Base-by-base conservation (phyloP, 2,329 filamentous ascomycete species). In the Talaromyces sp. region DNA sequence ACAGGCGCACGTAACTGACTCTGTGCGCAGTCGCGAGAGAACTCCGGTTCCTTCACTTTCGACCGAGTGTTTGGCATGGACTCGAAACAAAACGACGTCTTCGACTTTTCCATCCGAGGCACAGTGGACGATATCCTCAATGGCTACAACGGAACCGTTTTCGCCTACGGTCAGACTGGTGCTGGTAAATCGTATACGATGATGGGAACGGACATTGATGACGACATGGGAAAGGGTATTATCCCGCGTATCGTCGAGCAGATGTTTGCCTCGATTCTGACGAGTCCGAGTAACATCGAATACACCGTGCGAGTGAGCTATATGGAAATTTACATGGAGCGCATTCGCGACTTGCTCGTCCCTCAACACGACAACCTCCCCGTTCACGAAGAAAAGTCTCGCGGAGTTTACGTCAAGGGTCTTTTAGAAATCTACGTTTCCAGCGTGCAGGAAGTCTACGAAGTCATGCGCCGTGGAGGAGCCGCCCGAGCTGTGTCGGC, bases 241-340 rank as follows among this genome's bases (percentile, higher is more conserved):
- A 98, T 97, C 69, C 95, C 95, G 57, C 89, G 95, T 71, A 98
- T 98, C 68, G 89, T 97, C 68, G 92, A 98, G 78, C 93, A 98
- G 80, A 97, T 98, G 74, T 98, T 98, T 75, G 88, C 90, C 69
- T 96, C 91, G 78, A 98, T 98, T 75, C 84, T 97, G 78, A 87
- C 90, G 25, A 96, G 92, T 69, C 91, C 93, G 51, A 88, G 88
- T 70, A 96, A 91, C 68, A 97, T 98, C 75, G 95, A 98, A 78
- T 98, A 98, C 77, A 98, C 93, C n/a, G 93, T 99, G 58, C 88
- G 93, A 61, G 93, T 98, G 72, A 96, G 92, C 77, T 98, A 98
- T 78, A 97, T 99, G 93, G 95, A 99, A 78, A 98, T 99, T 66
- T 99, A 99, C 82, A 99, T 98, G 95, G 95, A 99, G 80, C 88